Percentiles rank a stretch among this genome's conserved stretches.
These are phyloP conservation scores for Nannizziopsis arthrosporioides DNA, from an alignment of 2,329 filamentous ascomycete genomes.

Conservation along the genomic window DNA sequence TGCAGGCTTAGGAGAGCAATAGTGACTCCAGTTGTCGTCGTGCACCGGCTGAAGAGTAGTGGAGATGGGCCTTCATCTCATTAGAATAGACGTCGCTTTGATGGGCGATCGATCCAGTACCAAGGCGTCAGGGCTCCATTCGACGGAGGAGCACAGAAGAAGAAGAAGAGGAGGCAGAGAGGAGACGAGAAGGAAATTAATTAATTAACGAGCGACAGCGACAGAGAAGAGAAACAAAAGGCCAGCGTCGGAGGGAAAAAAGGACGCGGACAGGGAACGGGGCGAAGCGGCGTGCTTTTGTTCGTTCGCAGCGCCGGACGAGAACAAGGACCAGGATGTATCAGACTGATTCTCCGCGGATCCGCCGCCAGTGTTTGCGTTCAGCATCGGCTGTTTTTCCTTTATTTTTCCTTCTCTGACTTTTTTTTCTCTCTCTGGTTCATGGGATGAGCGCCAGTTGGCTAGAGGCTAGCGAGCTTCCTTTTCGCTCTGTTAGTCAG, in stretches of 20 bases:
- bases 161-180: background rate
- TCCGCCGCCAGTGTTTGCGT: too few species aligned
- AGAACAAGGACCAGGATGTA: constrained; percentile 25
- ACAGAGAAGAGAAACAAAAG: background rate
- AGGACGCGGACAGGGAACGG: background rate
- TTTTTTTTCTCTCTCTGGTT: too few species aligned
- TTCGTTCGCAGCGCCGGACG: constrained; percentile 7
- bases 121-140: background rate
- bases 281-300: background rate
- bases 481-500: too few species aligned
- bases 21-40: background rate
- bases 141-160: background rate
- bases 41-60: background rate
- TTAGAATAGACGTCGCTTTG: background rate
- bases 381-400: too few species aligned
- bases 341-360: constrained; percentile 6
- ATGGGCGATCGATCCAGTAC: background rate
- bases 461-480: too few species aligned
- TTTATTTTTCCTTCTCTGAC: too few species aligned
- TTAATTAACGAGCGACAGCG: background rate
- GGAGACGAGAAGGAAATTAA: background rate
- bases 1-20: background rate
- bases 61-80: background rate
- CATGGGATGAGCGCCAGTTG: too few species aligned
- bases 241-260: background rate